phyloP scores from a whole-genome alignment of 805 yeast species.

The Lachancea thermotolerans region DNA sequence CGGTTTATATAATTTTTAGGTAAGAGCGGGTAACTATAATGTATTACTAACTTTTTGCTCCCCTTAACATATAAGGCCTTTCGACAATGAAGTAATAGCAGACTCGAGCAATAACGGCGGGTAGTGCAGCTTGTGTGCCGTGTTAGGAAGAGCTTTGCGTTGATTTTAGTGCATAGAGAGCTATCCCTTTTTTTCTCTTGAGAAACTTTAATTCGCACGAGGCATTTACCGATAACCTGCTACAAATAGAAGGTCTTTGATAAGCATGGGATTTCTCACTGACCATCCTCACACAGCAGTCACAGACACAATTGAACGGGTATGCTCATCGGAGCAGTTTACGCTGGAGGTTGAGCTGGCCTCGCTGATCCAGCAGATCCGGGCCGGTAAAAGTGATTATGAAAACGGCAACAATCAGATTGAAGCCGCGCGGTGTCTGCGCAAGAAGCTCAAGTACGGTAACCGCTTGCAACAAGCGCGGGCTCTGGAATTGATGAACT shows the following conservation, averaged over 20 bases:
- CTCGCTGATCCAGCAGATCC: constrained; percentile 30
- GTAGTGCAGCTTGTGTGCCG: too few species aligned
- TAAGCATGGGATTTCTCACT: constrained; percentile 47
- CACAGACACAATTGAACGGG: constrained; percentile 54
- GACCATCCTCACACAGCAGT: constrained; percentile 67
- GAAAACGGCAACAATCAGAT: constrained; percentile 31
- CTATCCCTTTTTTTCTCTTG: too few species aligned
- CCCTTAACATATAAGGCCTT: neutral
- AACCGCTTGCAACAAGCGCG: constrained; percentile 52
- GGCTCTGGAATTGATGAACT: constrained; percentile 56
- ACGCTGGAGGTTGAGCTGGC: constrained; percentile 33
- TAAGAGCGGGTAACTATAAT: neutral
- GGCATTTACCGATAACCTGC: neutral
- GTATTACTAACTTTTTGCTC: neutral
- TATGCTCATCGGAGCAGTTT: constrained; percentile 31
- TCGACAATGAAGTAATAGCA: neutral
- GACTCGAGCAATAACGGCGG: too few species aligned
- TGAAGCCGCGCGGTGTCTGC: constrained; percentile 87
- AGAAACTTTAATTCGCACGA: neutral
- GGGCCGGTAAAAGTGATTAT: constrained; percentile 33
- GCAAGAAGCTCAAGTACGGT: constrained; percentile 91
- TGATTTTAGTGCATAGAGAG: too few species aligned
- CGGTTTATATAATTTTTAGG: neutral
- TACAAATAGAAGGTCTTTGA: neutral
- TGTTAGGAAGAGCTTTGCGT: too few species aligned